Evolutionary conservation across 495 filamentous ascomycete species (phyloP), one percentile per base, ranked within the genome.

Genomic region (Ascodesmis nigricans): DNA sequence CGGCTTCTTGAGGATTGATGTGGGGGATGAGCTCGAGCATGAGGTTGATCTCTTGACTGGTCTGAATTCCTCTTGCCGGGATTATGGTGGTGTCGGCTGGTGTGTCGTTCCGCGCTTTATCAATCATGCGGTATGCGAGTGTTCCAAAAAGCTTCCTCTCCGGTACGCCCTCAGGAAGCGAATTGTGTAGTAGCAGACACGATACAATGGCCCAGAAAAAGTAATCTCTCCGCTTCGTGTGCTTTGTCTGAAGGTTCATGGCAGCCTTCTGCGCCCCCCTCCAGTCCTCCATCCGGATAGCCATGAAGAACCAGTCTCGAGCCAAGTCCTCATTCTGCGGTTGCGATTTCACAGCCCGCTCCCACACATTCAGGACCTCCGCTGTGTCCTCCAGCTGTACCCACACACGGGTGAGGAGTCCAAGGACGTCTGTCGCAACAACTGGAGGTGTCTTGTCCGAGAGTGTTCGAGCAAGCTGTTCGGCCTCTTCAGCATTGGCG

Each of bases 241-340:
- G 71, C 39, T 61, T 64, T 42, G 59, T 71, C 44, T 66, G 65
- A 19, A 71, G 59, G 15, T 58, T 57, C 64, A 70, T 71, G 16
- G 64, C 58, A 33, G 67, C 68, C 62, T 69, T 67, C 38, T 70
- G 66, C 8, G 69, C 67, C 5, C 61, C 62, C 38, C 62, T 63
- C 61, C 64, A 71, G 39, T 68, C 58, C 29, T 56, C 43, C 31
- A 45, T 49, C 16, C 61, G 52, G 33, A 66, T 62, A 8, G 59
- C 58, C 11, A 53, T 52, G 14, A 49, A 50, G 29, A 71, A 66
- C 66, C 69, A 71, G 31, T 55, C 54, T 41, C 52, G 56, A 33
- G 67, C 59, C n/a, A 73, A 47, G 3, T 58, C 55, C 32, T 58
- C 53, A 39, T 68, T 59, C 32, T 60, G 54, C 0, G 66, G 59